Conservation (phyloP, 2,329 filamentous ascomycete genomes). For the Diaporthe sp. region DNA sequence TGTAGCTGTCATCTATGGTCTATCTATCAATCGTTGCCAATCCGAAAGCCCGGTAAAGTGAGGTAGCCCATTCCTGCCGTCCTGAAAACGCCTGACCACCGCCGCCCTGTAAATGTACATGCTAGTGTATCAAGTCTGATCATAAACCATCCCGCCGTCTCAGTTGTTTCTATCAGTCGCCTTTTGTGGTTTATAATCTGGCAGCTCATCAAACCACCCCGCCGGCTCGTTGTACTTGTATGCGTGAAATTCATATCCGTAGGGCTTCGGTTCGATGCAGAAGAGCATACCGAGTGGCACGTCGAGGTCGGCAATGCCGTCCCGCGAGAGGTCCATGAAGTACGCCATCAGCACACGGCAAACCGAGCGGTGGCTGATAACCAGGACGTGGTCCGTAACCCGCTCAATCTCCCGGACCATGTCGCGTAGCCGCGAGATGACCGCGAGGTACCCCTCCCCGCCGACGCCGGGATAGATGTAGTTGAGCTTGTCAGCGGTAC, state of each 20-base stretch:
- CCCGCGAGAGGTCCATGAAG: constrained; percentile 91
- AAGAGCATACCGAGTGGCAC: constrained; percentile 95
- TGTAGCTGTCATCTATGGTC: constrained; percentile 26
- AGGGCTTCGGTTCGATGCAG: constrained; percentile 96
- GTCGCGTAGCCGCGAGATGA: constrained; percentile 93
- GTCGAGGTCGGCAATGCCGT: constrained; percentile 94
- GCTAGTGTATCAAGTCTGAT: constrained; percentile 8
- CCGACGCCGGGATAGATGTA: constrained; percentile 98
- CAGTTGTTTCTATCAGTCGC: constrained; percentile 59
- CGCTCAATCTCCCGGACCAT: constrained; percentile 98
- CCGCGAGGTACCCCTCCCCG: constrained; percentile 95
- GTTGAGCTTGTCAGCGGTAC: constrained; percentile 88
- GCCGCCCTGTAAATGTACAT: constrained; percentile 25
- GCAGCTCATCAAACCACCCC: constrained; percentile 87
- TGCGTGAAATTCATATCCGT: constrained; percentile 96
- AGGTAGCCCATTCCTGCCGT: not conserved
- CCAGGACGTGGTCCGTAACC: constrained; percentile 93
- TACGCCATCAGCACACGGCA: constrained; percentile 95
- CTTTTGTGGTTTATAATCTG: constrained; percentile 83
- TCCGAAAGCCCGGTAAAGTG: not conserved
- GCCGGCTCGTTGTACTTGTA: constrained; percentile 87
- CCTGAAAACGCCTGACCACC: constrained; percentile 26
- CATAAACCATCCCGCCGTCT: constrained; percentile 12
- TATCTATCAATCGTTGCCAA: constrained; percentile 3
- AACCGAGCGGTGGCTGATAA: constrained; percentile 93